These are phyloP conservation scores for Trichoderma sp. DNA, from an alignment of 2,329 filamentous ascomycete genomes.

Conservation along the genomic window DNA sequence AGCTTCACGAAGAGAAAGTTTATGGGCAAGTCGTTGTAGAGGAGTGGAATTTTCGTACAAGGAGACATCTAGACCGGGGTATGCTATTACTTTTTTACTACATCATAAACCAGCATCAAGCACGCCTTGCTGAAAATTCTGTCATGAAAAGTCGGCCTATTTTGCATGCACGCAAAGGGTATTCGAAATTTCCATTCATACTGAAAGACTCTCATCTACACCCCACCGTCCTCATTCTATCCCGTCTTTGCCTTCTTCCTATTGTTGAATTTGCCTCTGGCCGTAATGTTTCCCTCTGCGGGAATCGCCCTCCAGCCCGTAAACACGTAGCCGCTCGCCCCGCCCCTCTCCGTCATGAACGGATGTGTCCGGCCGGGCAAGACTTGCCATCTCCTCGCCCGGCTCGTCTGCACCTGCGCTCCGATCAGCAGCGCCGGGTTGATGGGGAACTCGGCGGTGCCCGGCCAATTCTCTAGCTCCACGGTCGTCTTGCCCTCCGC, in stretches of 20 bases:
- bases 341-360: constrained; percentile 85
- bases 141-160: background rate
- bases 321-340: constrained; percentile 88
- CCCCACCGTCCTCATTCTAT: background rate
- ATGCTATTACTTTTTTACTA: constrained; percentile 11
- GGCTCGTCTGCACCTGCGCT: constrained; percentile 77
- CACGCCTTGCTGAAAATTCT: background rate
- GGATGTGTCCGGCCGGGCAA: constrained; percentile 91
- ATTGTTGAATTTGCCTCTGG: constrained; percentile 79
- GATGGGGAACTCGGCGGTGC: constrained; percentile 77
- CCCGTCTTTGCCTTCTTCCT: constrained; percentile 55
- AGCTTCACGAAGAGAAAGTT: constrained; percentile 99
- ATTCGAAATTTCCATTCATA: background rate
- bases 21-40: constrained; percentile 88
- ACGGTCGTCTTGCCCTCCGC: constrained; percentile 49
- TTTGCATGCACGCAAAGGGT: background rate
- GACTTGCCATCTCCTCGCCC: constrained; percentile 84
- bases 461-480: constrained; percentile 60
- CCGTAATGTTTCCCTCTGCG: constrained; percentile 76
- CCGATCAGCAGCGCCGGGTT: constrained; percentile 85
- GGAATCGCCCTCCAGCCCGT: constrained; percentile 82
- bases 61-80: constrained; percentile 13
- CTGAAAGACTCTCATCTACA: background rate
- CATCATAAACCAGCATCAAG: background rate
- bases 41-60: background rate